These are phyloP conservation scores for Margaritispora aquatica DNA, from an alignment of 495 filamentous ascomycete genomes.

Conservation along the genomic window DNA sequence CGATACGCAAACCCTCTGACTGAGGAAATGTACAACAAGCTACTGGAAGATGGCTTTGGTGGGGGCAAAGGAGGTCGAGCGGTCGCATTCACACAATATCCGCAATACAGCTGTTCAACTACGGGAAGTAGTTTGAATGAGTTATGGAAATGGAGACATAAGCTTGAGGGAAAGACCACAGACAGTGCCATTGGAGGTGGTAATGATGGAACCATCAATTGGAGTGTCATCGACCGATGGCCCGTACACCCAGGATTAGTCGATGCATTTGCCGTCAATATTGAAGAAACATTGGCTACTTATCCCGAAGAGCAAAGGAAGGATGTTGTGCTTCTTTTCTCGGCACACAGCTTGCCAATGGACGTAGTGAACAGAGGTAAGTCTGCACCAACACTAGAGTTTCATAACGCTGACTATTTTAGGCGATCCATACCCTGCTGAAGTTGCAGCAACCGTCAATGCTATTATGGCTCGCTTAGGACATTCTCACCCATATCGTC, in stretches of 20 bases:
- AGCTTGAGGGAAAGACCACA: constrained; percentile 70
- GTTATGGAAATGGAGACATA: constrained; percentile 90
- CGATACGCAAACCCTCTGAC: constrained; percentile 92
- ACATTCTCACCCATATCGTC: constrained; percentile 80
- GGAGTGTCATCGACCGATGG: constrained; percentile 99
- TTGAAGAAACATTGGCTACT: constrained; percentile 71
- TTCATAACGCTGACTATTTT: background rate
- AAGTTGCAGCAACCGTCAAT: constrained; percentile 95
- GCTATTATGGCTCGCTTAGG: constrained; percentile 90
- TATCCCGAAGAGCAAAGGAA: constrained; percentile 76
- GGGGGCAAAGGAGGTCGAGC: constrained; percentile 81
- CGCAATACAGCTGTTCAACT: constrained; percentile 98
- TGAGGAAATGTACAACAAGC: constrained; percentile 77
- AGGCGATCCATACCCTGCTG: constrained; percentile 94
- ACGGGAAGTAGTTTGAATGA: constrained; percentile 96
- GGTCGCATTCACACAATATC: constrained; percentile 97
- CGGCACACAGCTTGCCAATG: constrained; percentile 96
- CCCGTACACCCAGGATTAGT: constrained; percentile 85
- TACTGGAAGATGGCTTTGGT: constrained; percentile 86
- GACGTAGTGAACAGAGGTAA: constrained; percentile 85
- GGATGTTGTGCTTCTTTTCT: constrained; percentile 83
- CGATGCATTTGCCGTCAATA: constrained; percentile 84
- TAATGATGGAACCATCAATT: constrained; percentile 66
- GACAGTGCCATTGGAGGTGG: constrained; percentile 6
- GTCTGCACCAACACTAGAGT: constrained; percentile 6